Evolutionary conservation across 371 early-diverging fungal genomes (phyloP).

Genomic region (Apophysomyces ossiformis): DNA sequence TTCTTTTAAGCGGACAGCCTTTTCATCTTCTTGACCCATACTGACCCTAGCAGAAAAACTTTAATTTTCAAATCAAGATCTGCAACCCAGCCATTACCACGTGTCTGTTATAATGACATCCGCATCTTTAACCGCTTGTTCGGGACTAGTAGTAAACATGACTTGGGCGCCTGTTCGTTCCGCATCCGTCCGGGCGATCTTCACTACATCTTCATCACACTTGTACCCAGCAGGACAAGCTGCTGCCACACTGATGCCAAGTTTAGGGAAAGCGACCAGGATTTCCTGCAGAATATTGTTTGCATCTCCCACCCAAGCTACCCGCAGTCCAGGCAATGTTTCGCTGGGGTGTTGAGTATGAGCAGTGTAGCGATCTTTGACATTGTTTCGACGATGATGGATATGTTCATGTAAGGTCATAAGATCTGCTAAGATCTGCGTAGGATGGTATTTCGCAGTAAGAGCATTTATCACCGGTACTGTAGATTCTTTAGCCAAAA

Average conservation of each 20-base stretch:
- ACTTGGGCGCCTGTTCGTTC: slow-evolving; percentile 39
- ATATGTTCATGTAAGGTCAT: slow-evolving; percentile 85
- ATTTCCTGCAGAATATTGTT: slow-evolving; percentile 88
- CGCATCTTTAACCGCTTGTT: slow-evolving; percentile 71
- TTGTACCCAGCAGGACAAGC: slow-evolving; percentile 79
- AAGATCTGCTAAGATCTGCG: slow-evolving; percentile 93
- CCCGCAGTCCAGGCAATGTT: slow-evolving; percentile 64
- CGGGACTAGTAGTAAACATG: slow-evolving; percentile 60
- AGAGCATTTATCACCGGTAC: slow-evolving; percentile 95
- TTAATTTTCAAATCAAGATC: background rate
- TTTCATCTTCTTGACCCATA: slow-evolving; percentile 97
- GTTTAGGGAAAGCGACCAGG: slow-evolving; percentile 76
- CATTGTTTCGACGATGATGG: slow-evolving; percentile 31
- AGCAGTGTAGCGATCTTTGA: slow-evolving; percentile 38
- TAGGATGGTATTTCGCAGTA: slow-evolving; percentile 89
- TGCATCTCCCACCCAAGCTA: slow-evolving; percentile 96
- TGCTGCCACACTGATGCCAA: slow-evolving; percentile 73
- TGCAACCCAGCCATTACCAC: slow-evolving; percentile 54
- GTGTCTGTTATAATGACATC: slow-evolving; percentile 89
- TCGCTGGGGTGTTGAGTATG: slow-evolving; percentile 46
- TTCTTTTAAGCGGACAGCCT: slow-evolving; percentile 76
- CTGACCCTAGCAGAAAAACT: slow-evolving; percentile 62
- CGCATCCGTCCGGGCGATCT: slow-evolving; percentile 45
- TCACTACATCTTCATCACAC: slow-evolving; percentile 58
- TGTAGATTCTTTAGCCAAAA: slow-evolving; percentile 79